These are phyloP conservation scores for Colletotrichum sp. DNA, from an alignment of 2,329 filamentous ascomycete species.

Conservation along the genomic window DNA sequence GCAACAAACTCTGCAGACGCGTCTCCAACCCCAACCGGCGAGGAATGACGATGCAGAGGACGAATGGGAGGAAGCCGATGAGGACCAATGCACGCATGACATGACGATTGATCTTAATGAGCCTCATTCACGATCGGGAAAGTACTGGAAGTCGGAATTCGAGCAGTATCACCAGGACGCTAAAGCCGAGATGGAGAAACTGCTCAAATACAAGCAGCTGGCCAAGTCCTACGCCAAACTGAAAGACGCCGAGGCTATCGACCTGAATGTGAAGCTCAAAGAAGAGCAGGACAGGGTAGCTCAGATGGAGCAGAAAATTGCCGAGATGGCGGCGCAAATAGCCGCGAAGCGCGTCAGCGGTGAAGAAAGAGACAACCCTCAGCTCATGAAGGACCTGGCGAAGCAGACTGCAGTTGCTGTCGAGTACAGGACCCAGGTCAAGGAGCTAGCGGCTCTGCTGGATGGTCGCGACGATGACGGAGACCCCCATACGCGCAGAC, in stretches of 20 bases:
- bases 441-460: slow-evolving; percentile 59
- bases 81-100: slow-evolving; percentile 57
- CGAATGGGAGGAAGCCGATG: slow-evolving; percentile 54
- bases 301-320: slow-evolving; percentile 66
- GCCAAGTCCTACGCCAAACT: slow-evolving; percentile 80
- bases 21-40: slow-evolving; percentile 3
- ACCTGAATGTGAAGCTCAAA: slow-evolving; percentile 67
- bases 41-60: slow-evolving; percentile 38
- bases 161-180: slow-evolving; percentile 75
- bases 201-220: slow-evolving; percentile 79
- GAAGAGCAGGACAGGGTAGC: slow-evolving; percentile 70
- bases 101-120: slow-evolving; percentile 74
- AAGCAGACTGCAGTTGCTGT: slow-evolving; percentile 61
- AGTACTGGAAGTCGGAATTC: slow-evolving; percentile 82
- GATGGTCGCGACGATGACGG: slow-evolving; percentile 43
- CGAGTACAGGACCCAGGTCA: slow-evolving; percentile 63
- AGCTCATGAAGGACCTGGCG: slow-evolving; percentile 56
- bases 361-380: slow-evolving; percentile 47
- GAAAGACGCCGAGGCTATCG: slow-evolving; percentile 74
- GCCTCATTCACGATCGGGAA: slow-evolving; percentile 75
- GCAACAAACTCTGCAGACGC: slow-evolving; percentile 18
- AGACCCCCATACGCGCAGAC: slow-evolving; percentile 33
- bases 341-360: slow-evolving; percentile 38
- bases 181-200: slow-evolving; percentile 74
- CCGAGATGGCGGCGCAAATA: slow-evolving; percentile 64